These are phyloP conservation scores for Pouteria campechiana DNA, from an alignment of 179 eudicot species.

Conservation along the genomic window DNA sequence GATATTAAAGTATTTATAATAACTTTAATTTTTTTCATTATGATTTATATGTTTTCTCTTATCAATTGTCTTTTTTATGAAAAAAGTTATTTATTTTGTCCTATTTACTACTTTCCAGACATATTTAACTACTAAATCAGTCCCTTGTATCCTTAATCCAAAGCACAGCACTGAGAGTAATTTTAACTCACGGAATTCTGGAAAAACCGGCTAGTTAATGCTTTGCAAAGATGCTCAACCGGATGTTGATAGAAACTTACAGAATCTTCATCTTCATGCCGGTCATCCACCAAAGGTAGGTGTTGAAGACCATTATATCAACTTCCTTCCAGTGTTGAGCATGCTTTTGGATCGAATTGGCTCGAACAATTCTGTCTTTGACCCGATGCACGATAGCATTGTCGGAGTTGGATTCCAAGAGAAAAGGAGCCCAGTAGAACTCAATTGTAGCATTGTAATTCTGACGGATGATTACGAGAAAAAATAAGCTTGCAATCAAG, in stretches of 20 bases:
- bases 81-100: too few species aligned
- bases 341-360: slow-evolving; percentile 64
- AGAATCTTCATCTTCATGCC: slow-evolving; percentile 67
- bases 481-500: not conserved
- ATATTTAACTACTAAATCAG: too few species aligned
- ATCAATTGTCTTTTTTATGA: too few species aligned
- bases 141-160: too few species aligned
- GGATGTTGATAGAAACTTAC: slow-evolving; percentile 33
- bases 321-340: slow-evolving; percentile 77
- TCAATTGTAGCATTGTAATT: slow-evolving; percentile 82
- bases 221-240: too few species aligned
- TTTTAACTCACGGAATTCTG: too few species aligned
- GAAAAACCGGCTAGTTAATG: too few species aligned
- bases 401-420: slow-evolving; percentile 82
- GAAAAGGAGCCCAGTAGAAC: slow-evolving; percentile 95
- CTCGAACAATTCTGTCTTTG: slow-evolving; percentile 55
- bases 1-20: too few species aligned
- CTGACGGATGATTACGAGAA: slow-evolving; percentile 14
- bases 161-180: too few species aligned
- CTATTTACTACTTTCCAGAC: too few species aligned
- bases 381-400: slow-evolving; percentile 53
- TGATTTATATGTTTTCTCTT: too few species aligned
- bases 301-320: slow-evolving; percentile 77
- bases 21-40: too few species aligned
- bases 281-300: slow-evolving; percentile 99